Evolutionary conservation across 345 rosid genomes (phyloP).

Genomic region (Pseudoturritis turrita): DNA sequence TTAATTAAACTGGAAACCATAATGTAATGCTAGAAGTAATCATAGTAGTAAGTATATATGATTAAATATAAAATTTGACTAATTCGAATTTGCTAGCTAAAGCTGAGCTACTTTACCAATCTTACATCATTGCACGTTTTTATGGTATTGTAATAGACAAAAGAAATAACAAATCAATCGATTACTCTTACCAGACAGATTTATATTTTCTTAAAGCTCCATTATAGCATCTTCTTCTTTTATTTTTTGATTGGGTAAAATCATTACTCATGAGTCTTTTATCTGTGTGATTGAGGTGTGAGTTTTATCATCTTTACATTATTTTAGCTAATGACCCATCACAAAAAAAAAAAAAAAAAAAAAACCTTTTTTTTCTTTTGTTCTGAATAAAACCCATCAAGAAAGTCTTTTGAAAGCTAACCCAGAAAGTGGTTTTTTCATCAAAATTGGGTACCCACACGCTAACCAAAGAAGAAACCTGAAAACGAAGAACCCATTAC

Average conservation of each 20-base stretch:
- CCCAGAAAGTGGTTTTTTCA: constrained; percentile 26
- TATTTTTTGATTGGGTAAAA: constrained; percentile 5
- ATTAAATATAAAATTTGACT: constrained; percentile 20
- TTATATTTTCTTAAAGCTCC: neutral
- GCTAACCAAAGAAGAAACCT: constrained; percentile 27
- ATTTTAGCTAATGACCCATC: constrained; percentile 29
- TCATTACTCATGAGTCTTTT: constrained; percentile 17
- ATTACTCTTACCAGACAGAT: constrained; percentile 24
- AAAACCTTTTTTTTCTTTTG: neutral
- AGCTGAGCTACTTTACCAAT: constrained; percentile 33
- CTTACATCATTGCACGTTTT: constrained; percentile 35
- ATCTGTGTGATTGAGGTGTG: constrained; percentile 18
- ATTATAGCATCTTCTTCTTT: neutral
- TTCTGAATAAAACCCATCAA: constrained; percentile 23
- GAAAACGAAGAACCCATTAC: constrained; percentile 3
- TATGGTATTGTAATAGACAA: constrained; percentile 21
- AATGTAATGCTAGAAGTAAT: neutral
- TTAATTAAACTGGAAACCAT: constrained; percentile 2
- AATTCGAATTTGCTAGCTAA: constrained; percentile 27
- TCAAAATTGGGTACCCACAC: constrained; percentile 29
- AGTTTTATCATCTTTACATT: constrained; percentile 15
- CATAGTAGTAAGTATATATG: neutral
- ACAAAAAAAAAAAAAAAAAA: neutral
- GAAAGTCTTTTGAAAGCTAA: constrained; percentile 29
- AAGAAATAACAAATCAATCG: neutral